A percentile compares a stretch with the other conserved stretches of the same genome.
Conservation (phyloP, 2,329 filamentous ascomycete genomes). For the Diaporthe amygdali region DNA sequence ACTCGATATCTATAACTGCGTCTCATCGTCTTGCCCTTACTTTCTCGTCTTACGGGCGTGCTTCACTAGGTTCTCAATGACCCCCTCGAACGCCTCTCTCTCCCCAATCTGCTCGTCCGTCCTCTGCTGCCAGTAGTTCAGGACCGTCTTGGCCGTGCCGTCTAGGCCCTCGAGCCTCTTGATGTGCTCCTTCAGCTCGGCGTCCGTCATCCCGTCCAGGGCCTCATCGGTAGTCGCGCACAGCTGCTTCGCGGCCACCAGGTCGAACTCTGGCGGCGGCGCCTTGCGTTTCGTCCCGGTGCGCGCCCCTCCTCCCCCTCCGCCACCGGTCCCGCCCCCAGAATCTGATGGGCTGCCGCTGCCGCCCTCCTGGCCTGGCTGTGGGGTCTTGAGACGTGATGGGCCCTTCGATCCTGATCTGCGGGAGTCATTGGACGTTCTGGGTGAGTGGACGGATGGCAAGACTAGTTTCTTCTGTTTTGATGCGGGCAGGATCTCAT, state of each 20-base stretch:
- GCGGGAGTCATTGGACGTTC: conserved; percentile 60
- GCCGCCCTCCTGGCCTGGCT: conserved; percentile 52
- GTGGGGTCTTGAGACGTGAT: conserved; percentile 37
- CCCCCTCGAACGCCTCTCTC: conserved; percentile 91
- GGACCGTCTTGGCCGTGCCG: conserved; percentile 73
- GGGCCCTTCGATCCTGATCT: conserved; percentile 43
- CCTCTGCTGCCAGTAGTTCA: conserved; percentile 88
- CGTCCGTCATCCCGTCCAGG: conserved; percentile 76
- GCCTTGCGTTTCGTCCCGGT: conserved; percentile 53
- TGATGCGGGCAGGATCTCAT: conserved; percentile 94
- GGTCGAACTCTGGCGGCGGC: conserved; percentile 76
- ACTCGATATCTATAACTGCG: not conserved
- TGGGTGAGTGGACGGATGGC: conserved; percentile 73
- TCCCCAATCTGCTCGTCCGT: conserved; percentile 88
- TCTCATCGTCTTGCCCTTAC: conserved; percentile 40
- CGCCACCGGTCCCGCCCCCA: not conserved
- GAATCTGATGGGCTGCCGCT: conserved; percentile 48
- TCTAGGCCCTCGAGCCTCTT: conserved; percentile 72
- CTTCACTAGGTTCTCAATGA: conserved; percentile 95
- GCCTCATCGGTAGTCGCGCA: conserved; percentile 87
- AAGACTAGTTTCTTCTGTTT: conserved; percentile 98
- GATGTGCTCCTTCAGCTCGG: conserved; percentile 77
- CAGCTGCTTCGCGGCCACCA: conserved; percentile 77
- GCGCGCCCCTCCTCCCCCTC: conserved; percentile 43
- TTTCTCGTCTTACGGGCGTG: conserved; percentile 87